Evolutionary conservation across 2,329 filamentous ascomycete genomes (phyloP), one percentile per base, ranked within the genome.

Genomic region (Diplodia mutila): DNA sequence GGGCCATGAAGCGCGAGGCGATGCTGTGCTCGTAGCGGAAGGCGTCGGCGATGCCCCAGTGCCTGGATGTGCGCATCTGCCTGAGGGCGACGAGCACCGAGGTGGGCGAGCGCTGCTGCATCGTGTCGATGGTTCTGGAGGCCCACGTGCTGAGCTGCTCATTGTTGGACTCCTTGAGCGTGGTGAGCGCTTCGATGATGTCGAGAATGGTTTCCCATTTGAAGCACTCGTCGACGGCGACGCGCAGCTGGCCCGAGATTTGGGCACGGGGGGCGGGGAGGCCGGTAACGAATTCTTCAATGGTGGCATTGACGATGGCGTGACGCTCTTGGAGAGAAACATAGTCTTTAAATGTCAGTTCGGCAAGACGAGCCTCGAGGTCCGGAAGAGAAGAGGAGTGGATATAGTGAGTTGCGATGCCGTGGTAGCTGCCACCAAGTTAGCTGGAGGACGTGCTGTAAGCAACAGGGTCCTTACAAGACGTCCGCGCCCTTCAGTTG

Each of bases 351-450:
- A 99, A 99, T 32, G 90, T 87, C 70, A 99, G 86, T 81, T 99
- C 95, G 1, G 92, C 91, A 29, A 99, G 86, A 77, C 94, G 92
- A 23, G 89, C 85, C 79, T 97, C 93, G 68, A 99, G 86, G 72
- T 88, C 87, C 61, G 91, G 89, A 69, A 99, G 85, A 71, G 90
- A 90, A 69, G 92, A 93, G 52, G 94, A 97, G 85, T 99, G 91
- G 71, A 99, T 83, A 82, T 97, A 99, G 82, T 99, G 95, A 16
- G 95, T 98, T 69, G 95, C 95, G 73, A 99, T 85, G 68, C 95
- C 95, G 54, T 93, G 86, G 81, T 96, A 97, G 75, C 72, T 73
- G 27, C 51, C 27, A 18, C 67, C 2, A 9, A 23, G 63, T 52
- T 54, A 66, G 29, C 9, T 52, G 54, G 7, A 27, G 25, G 16